Evolutionary conservation across 441 rosid species (phyloP).

Genomic region (Eruca vesicaria): DNA sequence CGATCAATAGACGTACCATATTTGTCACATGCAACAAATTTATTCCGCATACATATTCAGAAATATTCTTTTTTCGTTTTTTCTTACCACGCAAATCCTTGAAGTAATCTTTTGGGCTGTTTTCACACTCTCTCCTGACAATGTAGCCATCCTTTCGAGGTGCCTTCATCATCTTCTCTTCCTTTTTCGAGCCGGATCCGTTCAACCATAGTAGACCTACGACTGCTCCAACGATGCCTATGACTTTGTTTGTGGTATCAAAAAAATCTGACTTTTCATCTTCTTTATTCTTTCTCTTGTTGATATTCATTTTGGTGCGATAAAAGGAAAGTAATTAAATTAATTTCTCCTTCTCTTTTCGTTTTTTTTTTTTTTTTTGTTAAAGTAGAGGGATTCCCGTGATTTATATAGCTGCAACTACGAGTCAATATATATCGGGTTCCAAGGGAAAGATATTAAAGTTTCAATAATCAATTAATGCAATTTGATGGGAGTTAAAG

Average conservation of each 20-base stretch:
- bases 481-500: background rate
- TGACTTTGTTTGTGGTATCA: background rate
- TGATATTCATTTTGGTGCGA: constrained; percentile 1
- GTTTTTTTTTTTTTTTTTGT: too few species aligned
- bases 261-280: background rate
- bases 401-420: too few species aligned
- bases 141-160: constrained; percentile 19
- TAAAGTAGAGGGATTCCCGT: background rate
- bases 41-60: background rate
- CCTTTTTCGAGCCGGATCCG: background rate
- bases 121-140: background rate
- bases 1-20: background rate
- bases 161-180: constrained; percentile 26
- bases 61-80: background rate
- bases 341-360: background rate
- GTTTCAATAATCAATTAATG: background rate
- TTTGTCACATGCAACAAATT: background rate
- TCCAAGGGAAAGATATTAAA: background rate
- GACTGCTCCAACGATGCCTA: constrained; percentile 10
- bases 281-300: background rate
- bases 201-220: constrained; percentile 2
- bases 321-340: background rate
- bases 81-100: constrained; percentile 1
- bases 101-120: constrained; percentile 16
- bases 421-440: too few species aligned